A percentile compares a stretch with the other conserved stretches of the same genome.
phyloP scores from a whole-genome alignment of 805 yeast genomes.

The Tetrapisispora iriomotensis region DNA sequence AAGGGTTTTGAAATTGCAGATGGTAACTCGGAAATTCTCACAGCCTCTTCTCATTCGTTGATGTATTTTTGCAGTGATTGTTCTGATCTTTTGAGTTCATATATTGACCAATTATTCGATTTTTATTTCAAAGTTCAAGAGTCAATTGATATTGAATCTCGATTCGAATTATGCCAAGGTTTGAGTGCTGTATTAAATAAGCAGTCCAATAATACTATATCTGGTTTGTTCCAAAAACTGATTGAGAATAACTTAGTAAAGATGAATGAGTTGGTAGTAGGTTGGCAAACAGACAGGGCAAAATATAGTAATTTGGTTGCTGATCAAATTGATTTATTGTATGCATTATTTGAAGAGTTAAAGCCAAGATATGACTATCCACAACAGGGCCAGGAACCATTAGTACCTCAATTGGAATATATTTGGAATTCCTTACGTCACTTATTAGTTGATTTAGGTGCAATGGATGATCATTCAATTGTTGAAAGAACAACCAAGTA shows the following conservation, averaged over 20 bases:
- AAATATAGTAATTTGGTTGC: slow-evolving; percentile 43
- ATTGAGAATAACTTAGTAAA: slow-evolving; percentile 40
- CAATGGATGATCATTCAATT: slow-evolving; percentile 15
- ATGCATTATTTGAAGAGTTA: slow-evolving; percentile 26
- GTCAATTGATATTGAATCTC: slow-evolving; percentile 53
- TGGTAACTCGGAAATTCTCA: slow-evolving; percentile 38
- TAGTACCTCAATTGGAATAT: slow-evolving; percentile 19
- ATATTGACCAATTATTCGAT: slow-evolving; percentile 62
- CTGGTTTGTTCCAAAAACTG: slow-evolving; percentile 59
- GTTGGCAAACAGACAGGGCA: slow-evolving; percentile 18
- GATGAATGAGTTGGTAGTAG: slow-evolving; percentile 13
- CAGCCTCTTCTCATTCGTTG: slow-evolving; percentile 87
- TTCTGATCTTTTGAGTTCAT: slow-evolving; percentile 49
- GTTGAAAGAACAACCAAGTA: slow-evolving; percentile 70
- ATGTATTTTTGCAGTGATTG: slow-evolving; percentile 95
- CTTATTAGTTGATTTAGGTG: slow-evolving; percentile 19
- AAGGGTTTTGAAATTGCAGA: slow-evolving; percentile 47
- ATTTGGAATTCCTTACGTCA: slow-evolving; percentile 20
- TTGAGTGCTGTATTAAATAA: slow-evolving; percentile 70
- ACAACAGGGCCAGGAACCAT: slow-evolving; percentile 24
- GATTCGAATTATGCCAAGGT: slow-evolving; percentile 80
- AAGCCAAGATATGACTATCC: slow-evolving; percentile 25
- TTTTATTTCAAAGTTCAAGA: slow-evolving; percentile 53
- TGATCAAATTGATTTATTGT: slow-evolving; percentile 53
- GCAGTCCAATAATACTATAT: slow-evolving; percentile 43